A percentile compares a stretch with the other conserved stretches of the same genome.
Evolutionary conservation across 768 basidiomycete species (phyloP).

Genomic region (Mycena epipterygia): DNA sequence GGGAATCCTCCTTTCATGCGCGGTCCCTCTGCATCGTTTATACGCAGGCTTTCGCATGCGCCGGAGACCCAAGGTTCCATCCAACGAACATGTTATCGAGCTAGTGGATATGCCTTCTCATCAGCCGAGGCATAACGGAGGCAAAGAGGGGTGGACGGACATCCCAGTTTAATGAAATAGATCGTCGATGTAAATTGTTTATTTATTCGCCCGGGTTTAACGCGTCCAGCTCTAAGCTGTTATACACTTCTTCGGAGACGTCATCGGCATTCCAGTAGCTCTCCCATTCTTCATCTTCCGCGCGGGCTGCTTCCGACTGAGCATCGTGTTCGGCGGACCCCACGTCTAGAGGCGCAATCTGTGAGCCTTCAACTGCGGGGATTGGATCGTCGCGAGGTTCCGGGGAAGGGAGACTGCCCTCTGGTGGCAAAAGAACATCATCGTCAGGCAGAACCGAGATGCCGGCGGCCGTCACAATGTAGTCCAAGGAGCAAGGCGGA

Average conservation of each 20-base stretch:
- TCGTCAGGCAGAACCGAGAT: slow-evolving; percentile 52
- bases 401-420: slow-evolving; percentile 15
- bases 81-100: slow-evolving; percentile 7
- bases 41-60: neutral
- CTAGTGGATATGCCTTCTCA: slow-evolving; percentile 7
- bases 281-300: slow-evolving; percentile 63
- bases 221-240: slow-evolving; percentile 33
- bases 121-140: neutral
- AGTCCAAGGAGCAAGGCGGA: slow-evolving; percentile 76
- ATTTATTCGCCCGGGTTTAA: neutral
- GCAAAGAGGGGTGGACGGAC: slow-evolving; percentile 25
- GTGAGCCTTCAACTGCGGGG: slow-evolving; percentile 16
- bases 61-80: neutral
- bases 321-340: slow-evolving; percentile 47
- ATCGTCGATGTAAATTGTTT: neutral
- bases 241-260: slow-evolving; percentile 54
- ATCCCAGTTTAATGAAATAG: slow-evolving; percentile 18
- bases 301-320: slow-evolving; percentile 35
- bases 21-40: slow-evolving; percentile 3
- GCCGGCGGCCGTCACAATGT: slow-evolving; percentile 76
- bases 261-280: slow-evolving; percentile 58
- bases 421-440: slow-evolving; percentile 6
- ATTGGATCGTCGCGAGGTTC: slow-evolving; percentile 27
- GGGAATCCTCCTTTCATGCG: slow-evolving; percentile 20
- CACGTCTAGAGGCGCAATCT: slow-evolving; percentile 52